phyloP scores from a whole-genome alignment of 257 asterid genomes.

The Plantago major region DNA sequence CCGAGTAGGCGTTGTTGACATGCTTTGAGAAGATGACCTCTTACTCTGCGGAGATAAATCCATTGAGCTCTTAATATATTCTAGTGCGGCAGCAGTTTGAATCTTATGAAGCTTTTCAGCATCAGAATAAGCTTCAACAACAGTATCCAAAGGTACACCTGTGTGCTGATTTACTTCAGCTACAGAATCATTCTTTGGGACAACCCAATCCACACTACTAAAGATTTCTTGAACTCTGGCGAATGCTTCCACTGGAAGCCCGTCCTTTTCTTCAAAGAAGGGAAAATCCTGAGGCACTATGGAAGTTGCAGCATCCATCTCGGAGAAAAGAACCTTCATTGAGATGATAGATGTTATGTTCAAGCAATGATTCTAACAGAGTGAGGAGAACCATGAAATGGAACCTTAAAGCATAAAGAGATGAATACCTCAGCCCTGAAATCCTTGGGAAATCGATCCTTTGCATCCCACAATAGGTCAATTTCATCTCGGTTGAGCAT shows the following conservation, averaged over 20 bases:
- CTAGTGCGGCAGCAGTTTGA: conserved; percentile 33
- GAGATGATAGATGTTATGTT: conserved; percentile 20
- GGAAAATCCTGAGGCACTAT: conserved; percentile 53
- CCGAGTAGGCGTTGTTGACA: conserved; percentile 32
- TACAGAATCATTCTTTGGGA: conserved; percentile 59
- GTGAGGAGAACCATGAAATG: conserved; percentile 19
- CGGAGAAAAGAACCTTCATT: conserved; percentile 86
- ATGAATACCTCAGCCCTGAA: conserved; percentile 80
- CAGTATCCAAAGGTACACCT: conserved; percentile 35
- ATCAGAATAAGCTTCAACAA: conserved; percentile 35
- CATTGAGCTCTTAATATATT: conserved; percentile 29
- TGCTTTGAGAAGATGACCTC: conserved; percentile 20
- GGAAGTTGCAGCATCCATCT: conserved; percentile 71
- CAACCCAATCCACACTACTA: conserved; percentile 83
- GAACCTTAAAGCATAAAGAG: conserved; percentile 5
- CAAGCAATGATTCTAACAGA: conserved; percentile 20
- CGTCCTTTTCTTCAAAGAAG: conserved; percentile 91
- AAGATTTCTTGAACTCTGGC: conserved; percentile 85
- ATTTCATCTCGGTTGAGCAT: conserved; percentile 86
- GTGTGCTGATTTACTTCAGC: conserved; percentile 54
- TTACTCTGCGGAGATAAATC: conserved; percentile 28
- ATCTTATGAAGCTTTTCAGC: conserved; percentile 35
- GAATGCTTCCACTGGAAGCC: conserved; percentile 95
- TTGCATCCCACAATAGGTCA: conserved; percentile 78
- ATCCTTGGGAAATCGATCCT: conserved; percentile 77